phyloP scores from a whole-genome alignment of 257 asterid species.

The Dorcoceras hygrometricum region DNA sequence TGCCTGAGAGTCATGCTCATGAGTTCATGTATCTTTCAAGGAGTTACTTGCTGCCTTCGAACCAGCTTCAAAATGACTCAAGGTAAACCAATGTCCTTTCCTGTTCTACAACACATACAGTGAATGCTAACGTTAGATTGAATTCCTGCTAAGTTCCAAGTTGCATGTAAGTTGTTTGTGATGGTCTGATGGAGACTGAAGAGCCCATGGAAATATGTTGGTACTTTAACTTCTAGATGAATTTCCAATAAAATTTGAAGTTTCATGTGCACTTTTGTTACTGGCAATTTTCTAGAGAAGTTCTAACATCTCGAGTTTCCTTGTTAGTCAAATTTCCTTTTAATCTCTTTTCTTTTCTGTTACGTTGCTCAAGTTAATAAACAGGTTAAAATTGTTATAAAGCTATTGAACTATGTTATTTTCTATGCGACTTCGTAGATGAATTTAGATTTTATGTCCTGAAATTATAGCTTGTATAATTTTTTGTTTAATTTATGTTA shows the following conservation, averaged over 20 bases:
- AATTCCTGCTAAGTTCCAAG: not conserved
- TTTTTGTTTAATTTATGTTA: no score
- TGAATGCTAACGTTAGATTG: not conserved
- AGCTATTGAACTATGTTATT: no score
- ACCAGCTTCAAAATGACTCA: conserved; percentile 95
- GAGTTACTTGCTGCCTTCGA: conserved; percentile 90
- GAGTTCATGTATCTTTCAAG: conserved; percentile 87
- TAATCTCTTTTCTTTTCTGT: not conserved
- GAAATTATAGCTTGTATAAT: no score
- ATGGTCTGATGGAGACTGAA: not conserved
- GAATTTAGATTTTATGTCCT: no score
- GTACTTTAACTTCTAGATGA: not conserved
- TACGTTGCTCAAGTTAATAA: no score
- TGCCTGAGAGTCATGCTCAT: conserved; percentile 78
- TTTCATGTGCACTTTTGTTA: not conserved
- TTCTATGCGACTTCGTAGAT: no score
- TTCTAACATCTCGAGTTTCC: not conserved
- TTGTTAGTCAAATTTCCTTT: no score
- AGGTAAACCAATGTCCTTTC: conserved; percentile 45
- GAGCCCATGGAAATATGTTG: not conserved
- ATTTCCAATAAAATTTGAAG: not conserved
- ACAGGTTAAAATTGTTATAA: no score
- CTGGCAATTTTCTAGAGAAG: not conserved
- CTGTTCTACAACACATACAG: not conserved
- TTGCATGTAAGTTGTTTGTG: not conserved